Evolutionary conservation across 257 asterid genomes (phyloP).

Genomic region (Linderniella brevidens): DNA sequence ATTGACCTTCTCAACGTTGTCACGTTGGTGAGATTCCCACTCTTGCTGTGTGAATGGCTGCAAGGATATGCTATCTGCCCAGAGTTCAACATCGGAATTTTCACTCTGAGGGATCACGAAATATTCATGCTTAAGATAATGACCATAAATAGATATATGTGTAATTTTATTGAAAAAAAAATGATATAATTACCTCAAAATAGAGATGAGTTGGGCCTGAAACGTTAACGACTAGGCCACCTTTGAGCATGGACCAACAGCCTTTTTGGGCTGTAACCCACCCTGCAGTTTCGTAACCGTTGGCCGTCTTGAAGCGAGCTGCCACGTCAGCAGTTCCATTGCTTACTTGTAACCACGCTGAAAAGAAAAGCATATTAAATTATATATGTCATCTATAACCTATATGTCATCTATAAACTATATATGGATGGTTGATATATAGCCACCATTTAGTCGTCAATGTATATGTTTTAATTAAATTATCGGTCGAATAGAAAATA

Average conservation of each 20-base stretch:
- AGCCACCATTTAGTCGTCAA: no score
- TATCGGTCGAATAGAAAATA: neutral
- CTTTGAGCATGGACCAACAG: slow-evolving; percentile 9
- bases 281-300: neutral
- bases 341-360: slow-evolving; percentile 8
- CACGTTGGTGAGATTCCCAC: slow-evolving; percentile 3
- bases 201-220: slow-evolving; percentile 3
- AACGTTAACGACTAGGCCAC: neutral
- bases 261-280: slow-evolving; percentile 5
- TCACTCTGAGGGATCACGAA: slow-evolving; percentile 2
- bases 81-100: neutral
- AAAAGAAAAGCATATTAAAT: neutral
- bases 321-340: neutral
- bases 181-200: slow-evolving; percentile 4
- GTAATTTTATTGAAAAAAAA: neutral
- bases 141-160: neutral
- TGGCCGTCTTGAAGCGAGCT: neutral
- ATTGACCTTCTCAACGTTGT: neutral
- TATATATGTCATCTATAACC: neutral
- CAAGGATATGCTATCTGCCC: slow-evolving; percentile 5
- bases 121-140: neutral
- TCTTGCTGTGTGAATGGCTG: neutral
- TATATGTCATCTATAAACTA: neutral
- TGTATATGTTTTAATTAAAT: no score
- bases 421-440: neutral